phyloP scores from a whole-genome alignment of 345 rosid genomes.

The Triadica sebifera region DNA sequence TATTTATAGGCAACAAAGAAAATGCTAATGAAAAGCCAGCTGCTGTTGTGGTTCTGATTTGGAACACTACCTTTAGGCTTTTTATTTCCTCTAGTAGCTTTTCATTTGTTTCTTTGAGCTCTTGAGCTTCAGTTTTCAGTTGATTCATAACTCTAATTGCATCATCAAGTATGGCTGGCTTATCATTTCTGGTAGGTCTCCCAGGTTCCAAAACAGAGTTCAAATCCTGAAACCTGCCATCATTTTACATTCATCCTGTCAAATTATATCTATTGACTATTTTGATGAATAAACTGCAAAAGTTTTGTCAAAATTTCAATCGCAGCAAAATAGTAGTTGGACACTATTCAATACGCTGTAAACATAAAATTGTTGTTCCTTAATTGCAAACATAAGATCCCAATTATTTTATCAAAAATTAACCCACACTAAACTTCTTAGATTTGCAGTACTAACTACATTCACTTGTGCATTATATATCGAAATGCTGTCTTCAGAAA shows the following conservation, averaged over 20 bases:
- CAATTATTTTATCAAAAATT: too few relatives aligned
- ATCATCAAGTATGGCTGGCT: conserved; percentile 31
- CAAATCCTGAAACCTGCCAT: conserved; percentile 35
- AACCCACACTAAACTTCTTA: not conserved
- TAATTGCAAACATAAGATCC: too few relatives aligned
- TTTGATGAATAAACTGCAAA: not conserved
- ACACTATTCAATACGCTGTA: not conserved
- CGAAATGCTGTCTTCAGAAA: not conserved
- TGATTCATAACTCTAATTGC: conserved; percentile 32
- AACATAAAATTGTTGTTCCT: not conserved
- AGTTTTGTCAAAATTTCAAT: not conserved
- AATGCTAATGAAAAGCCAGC: not conserved
- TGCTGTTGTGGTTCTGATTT: not conserved
- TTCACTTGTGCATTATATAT: not conserved
- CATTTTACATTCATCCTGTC: not conserved
- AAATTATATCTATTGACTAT: not conserved
- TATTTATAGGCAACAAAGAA: not conserved
- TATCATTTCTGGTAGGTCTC: conserved; percentile 26
- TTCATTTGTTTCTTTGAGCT: conserved; percentile 32
- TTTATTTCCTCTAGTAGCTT: conserved; percentile 28
- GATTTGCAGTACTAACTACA: not conserved
- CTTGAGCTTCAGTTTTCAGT: conserved; percentile 26
- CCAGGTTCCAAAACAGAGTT: conserved; percentile 33
- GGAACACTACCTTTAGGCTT: conserved; percentile 25
- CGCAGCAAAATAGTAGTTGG: not conserved